Evolutionary conservation across 768 basidiomycete genomes (phyloP).

Genomic region (Boletus tomentosulus): DNA sequence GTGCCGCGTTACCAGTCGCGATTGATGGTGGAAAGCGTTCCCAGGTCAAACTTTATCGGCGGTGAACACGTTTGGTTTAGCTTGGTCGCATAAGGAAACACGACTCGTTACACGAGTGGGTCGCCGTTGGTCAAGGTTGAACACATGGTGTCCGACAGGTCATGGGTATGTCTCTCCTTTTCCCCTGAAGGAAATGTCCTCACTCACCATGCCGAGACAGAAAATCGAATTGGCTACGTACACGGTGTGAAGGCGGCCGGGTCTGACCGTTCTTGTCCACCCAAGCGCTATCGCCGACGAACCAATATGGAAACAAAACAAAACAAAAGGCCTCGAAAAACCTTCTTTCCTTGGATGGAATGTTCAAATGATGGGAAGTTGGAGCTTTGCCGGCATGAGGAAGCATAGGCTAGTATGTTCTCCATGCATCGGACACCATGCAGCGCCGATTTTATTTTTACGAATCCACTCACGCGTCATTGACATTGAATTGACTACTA

Average conservation of each 20-base stretch:
- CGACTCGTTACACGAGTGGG: no score
- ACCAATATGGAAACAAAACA: background rate
- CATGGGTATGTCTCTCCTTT: background rate
- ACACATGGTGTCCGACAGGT: background rate
- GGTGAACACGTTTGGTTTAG: background rate
- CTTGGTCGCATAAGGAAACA: background rate
- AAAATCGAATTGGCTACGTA: background rate
- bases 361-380: background rate
- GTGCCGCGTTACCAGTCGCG: background rate
- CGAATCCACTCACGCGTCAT: background rate
- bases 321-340: background rate
- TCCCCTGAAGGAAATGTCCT: background rate
- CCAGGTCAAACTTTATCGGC: background rate
- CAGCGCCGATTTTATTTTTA: background rate
- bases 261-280: background rate
- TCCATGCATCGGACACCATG: background rate
- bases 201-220: background rate
- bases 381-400: conserved; percentile 7
- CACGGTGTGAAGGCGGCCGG: background rate
- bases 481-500: background rate
- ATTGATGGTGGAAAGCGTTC: background rate
- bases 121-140: background rate
- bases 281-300: background rate
- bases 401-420: background rate
- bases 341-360: background rate